Evolutionary conservation across 805 yeast species (phyloP), one percentile per base, ranked within the genome.

Genomic region (Saccharomycopsis lassenensis): DNA sequence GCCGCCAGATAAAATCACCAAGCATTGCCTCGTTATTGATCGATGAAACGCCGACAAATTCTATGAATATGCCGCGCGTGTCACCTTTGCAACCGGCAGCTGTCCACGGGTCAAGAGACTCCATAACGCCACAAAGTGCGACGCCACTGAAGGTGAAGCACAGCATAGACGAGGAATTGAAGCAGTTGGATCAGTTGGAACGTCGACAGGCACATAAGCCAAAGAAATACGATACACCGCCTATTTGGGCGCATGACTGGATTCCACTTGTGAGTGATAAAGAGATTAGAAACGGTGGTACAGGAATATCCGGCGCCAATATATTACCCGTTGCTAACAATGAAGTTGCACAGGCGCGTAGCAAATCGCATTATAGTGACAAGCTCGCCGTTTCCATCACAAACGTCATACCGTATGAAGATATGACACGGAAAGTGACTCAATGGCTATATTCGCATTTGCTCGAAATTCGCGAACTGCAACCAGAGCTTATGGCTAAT

Each of bases 391-490:
- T 71, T 33, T 71, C 85, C 28, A 67, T 84, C 12, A 76, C 85
- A 0, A 87, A 86, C 4, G 67, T 80, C 1, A 75, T 75, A 29
- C 91, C 91, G 1, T 71, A 82, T 32, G 85, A 84, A 50, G 89
- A 84, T 48, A 63, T 83, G 40, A 80, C 87, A 4, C 72, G 87
- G 50, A 73, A 82, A 23, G 74, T 87, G 5, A 80, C 91, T 16
- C 84, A 79, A 48, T 87, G 96, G 96, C 67, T 87, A 6, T 86
- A 80, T 63, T 86, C 93, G 14, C 78, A 82, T 44, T 64, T 85
- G 31, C 82, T 82, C 23, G 67, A 83, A 26, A 69, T 73, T 26
- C 71, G 70, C 27, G 50, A 55, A 31, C 33, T 42, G 2, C 54
- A 54, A 35, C 45, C 53, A 5, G 58, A 65, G 43, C 46, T 63